A percentile compares a stretch with the other conserved stretches of the same genome.
Evolutionary conservation across 495 filamentous ascomycete species (phyloP).

Genomic region (Oidiodendron maius): DNA sequence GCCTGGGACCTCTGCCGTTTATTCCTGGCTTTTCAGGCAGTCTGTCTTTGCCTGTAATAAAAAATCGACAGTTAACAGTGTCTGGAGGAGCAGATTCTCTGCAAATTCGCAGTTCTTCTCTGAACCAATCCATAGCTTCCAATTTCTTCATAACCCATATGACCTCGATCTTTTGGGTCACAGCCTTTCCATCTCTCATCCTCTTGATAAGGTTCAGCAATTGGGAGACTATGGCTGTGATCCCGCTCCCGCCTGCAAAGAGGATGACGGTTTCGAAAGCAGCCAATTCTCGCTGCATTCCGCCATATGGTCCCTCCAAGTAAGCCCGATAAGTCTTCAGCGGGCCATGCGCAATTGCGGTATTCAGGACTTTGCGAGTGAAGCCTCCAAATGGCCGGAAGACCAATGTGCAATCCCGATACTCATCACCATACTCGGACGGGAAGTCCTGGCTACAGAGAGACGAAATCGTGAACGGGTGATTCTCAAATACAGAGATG

Average conservation of each 20-base stretch:
- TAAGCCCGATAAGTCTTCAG: slow-evolving; percentile 86
- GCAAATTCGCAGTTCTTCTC: slow-evolving; percentile 87
- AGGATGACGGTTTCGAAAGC: slow-evolving; percentile 91
- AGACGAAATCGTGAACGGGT: slow-evolving; percentile 93
- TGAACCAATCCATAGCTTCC: slow-evolving; percentile 97
- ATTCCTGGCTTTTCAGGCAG: slow-evolving; percentile 29
- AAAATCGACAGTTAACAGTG: slow-evolving; percentile 88
- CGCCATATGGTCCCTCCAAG: slow-evolving; percentile 90
- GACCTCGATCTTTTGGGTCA: slow-evolving; percentile 83
- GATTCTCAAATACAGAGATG: slow-evolving; percentile 83
- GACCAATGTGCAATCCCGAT: slow-evolving; percentile 81
- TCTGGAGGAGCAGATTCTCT: slow-evolving; percentile 77
- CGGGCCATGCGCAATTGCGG: slow-evolving; percentile 72
- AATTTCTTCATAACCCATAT: slow-evolving; percentile 86
- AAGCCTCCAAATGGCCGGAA: slow-evolving; percentile 90
- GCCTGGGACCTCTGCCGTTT: slow-evolving; percentile 47
- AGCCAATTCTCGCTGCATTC: slow-evolving; percentile 84
- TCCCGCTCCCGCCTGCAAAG: slow-evolving; percentile 89
- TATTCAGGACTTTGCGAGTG: slow-evolving; percentile 70
- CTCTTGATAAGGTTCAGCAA: slow-evolving; percentile 87
- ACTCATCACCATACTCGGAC: slow-evolving; percentile 79
- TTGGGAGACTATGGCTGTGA: slow-evolving; percentile 89
- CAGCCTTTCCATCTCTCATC: slow-evolving; percentile 87
- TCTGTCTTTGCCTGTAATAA: slow-evolving; percentile 70
- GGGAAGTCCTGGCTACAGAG: slow-evolving; percentile 80